Percentiles rank a stretch among this genome's conserved stretches.
These are phyloP conservation scores for Heterobasidion annosum DNA, from an alignment of 1,284 basidiomycete genomes.

Conservation along the genomic window DNA sequence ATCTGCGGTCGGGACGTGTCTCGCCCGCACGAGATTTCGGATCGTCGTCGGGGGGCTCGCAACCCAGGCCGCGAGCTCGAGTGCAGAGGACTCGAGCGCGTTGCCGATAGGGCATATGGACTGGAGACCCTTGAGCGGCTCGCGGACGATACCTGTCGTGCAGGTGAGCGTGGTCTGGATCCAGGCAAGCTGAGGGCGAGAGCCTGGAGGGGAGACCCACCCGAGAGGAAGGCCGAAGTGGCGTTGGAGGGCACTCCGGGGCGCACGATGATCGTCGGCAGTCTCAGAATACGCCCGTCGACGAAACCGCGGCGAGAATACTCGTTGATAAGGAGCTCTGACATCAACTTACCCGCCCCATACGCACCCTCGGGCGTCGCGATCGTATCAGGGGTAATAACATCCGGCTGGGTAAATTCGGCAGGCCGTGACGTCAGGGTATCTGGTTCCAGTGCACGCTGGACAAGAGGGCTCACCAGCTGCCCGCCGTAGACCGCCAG, in stretches of 20 bases:
- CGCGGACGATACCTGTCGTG: slow-evolving; percentile 44
- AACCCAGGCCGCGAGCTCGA: slow-evolving; percentile 43
- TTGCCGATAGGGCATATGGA: slow-evolving; percentile 47
- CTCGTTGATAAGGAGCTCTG: slow-evolving; percentile 57
- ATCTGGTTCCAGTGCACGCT: background rate
- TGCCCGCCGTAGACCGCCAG: slow-evolving; percentile 59
- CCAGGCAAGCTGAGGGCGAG: background rate
- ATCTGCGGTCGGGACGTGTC: slow-evolving; percentile 34
- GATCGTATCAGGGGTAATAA: slow-evolving; percentile 41
- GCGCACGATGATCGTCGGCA: slow-evolving; percentile 55
- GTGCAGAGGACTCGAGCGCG: slow-evolving; percentile 30
- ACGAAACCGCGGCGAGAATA: slow-evolving; percentile 54
- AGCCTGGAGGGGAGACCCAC: slow-evolving; percentile 15
- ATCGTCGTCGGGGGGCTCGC: slow-evolving; percentile 45
- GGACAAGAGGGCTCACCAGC: slow-evolving; percentile 24
- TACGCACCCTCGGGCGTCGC: slow-evolving; percentile 51
- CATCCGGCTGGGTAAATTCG: slow-evolving; percentile 25
- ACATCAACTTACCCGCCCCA: slow-evolving; percentile 47
- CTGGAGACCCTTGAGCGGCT: slow-evolving; percentile 45
- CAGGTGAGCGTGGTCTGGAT: background rate
- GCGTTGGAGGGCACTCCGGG: slow-evolving; percentile 49
- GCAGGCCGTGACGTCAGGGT: background rate
- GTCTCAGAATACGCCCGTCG: slow-evolving; percentile 51
- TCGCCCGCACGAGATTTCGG: slow-evolving; percentile 45
- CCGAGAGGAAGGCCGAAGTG: slow-evolving; percentile 51